A percentile compares a stretch with the other conserved stretches of the same genome.
Evolutionary conservation across 345 rosid species (phyloP).

Genomic region (Salix dunnii): DNA sequence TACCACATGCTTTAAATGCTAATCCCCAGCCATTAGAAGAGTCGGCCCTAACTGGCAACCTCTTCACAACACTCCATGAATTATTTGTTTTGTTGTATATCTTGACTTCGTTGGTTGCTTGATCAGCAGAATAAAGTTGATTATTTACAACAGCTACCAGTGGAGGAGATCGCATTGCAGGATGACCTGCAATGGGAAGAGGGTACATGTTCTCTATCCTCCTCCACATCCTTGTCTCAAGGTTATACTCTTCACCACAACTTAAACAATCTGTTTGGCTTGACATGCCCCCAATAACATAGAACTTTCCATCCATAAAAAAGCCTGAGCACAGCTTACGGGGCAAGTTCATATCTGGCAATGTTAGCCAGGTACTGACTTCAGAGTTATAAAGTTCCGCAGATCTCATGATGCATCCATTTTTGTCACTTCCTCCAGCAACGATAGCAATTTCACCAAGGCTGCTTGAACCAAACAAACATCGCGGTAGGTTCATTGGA

Average conservation of each 20-base stretch:
- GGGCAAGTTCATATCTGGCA: constrained; percentile 65
- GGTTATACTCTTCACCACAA: constrained; percentile 69
- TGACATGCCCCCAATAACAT: constrained; percentile 76
- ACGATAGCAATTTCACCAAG: constrained; percentile 58
- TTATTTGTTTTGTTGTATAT: constrained; percentile 61
- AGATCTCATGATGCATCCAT: constrained; percentile 49
- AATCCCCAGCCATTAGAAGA: constrained; percentile 82
- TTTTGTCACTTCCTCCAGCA: constrained; percentile 74
- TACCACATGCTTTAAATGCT: constrained; percentile 82
- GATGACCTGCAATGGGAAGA: constrained; percentile 71
- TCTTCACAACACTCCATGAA: constrained; percentile 66
- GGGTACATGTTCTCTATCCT: constrained; percentile 75
- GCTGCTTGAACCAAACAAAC: constrained; percentile 78
- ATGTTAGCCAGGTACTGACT: constrained; percentile 61
- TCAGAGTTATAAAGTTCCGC: constrained; percentile 69
- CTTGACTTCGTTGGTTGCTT: constrained; percentile 67
- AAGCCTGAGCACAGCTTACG: constrained; percentile 75
- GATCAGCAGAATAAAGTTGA: constrained; percentile 68
- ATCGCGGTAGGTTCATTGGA: constrained; percentile 67
- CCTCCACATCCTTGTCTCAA: constrained; percentile 62
- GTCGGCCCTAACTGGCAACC: constrained; percentile 75
- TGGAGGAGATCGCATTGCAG: constrained; percentile 61
- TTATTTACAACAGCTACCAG: constrained; percentile 73
- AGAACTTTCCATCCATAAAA: constrained; percentile 80
- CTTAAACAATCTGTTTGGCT: constrained; percentile 53